phyloP scores from a whole-genome alignment of 345 rosid genomes.

The Melastoma malabathricum region DNA sequence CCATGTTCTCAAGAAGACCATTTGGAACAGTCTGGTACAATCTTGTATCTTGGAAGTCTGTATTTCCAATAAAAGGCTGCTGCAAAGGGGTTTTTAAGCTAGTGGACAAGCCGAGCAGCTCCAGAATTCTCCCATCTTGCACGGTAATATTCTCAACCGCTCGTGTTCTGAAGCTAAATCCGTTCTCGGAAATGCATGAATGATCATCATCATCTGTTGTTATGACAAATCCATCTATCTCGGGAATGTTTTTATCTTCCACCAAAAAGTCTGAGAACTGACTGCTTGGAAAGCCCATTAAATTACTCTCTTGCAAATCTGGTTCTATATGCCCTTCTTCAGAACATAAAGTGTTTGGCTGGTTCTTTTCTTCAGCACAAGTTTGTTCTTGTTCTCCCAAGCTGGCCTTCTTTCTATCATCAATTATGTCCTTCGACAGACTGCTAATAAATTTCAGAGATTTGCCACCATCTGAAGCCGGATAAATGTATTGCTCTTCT shows the following conservation, averaged over 20 bases:
- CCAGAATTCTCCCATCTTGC: conserved; percentile 42
- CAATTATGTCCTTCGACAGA: too few species aligned
- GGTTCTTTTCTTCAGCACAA: conserved; percentile 4
- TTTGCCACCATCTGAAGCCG: too few species aligned
- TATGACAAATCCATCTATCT: conserved; percentile 49
- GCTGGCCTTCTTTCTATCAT: too few species aligned
- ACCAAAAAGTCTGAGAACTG: conserved; percentile 14
- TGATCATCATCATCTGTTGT: conserved; percentile 27
- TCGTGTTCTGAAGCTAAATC: conserved; percentile 25
- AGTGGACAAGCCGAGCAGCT: conserved; percentile 61
- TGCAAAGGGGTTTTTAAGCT: conserved; percentile 45
- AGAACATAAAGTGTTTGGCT: too few species aligned
- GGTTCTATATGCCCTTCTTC: conserved; percentile 14
- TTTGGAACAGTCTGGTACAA: conserved; percentile 51
- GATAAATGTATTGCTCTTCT: too few species aligned
- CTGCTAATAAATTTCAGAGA: too few species aligned
- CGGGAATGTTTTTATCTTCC: conserved; percentile 33
- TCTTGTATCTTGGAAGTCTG: conserved; percentile 18
- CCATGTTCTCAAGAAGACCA: conserved; percentile 45
- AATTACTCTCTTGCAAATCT: conserved; percentile 13
- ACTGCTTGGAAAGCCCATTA: conserved; percentile 17
- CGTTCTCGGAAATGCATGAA: conserved; percentile 11
- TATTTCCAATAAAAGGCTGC: conserved; percentile 29
- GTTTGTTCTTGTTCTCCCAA: too few species aligned
- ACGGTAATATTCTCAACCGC: conserved; percentile 36